A percentile compares a stretch with the other conserved stretches of the same genome.
phyloP scores from a whole-genome alignment of 2,329 filamentous ascomycete genomes.

The Metarhizium sp. region DNA sequence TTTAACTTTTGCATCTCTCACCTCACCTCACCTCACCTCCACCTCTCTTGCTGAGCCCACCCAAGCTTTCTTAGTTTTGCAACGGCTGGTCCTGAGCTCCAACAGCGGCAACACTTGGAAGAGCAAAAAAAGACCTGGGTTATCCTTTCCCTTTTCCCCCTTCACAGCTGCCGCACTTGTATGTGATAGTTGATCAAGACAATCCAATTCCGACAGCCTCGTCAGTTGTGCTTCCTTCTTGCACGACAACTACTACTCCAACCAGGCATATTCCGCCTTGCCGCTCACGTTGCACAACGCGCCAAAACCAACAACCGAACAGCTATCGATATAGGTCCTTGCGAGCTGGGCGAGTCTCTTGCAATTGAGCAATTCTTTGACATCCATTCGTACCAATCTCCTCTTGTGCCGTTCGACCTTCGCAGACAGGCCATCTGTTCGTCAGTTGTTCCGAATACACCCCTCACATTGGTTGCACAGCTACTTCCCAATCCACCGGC shows the following conservation, averaged over 20 bases:
- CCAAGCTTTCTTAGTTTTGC: background rate
- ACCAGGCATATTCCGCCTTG: background rate
- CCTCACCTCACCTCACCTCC: background rate
- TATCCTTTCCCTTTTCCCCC: background rate
- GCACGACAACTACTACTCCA: background rate
- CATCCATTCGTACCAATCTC: background rate
- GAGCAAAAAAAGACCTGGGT: background rate
- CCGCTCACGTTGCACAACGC: background rate
- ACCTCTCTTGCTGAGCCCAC: background rate
- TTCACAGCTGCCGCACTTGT: background rate
- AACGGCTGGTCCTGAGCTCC: conserved; percentile 1
- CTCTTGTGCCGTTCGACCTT: background rate
- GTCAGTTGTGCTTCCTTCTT: background rate
- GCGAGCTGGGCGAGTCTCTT: too few relatives aligned
- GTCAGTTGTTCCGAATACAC: background rate
- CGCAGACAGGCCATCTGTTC: background rate
- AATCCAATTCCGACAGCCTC: background rate
- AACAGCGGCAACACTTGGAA: background rate
- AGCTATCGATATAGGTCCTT: background rate
- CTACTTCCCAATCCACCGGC: background rate
- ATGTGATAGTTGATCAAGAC: background rate
- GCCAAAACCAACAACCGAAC: background rate
- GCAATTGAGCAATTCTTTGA: background rate
- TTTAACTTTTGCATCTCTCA: background rate
- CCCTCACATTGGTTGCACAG: background rate